Percentiles rank a stretch among this genome's conserved stretches.
These are phyloP conservation scores for Beverwykella pulmonaria DNA, from an alignment of 495 filamentous ascomycete species.

Conservation along the genomic window DNA sequence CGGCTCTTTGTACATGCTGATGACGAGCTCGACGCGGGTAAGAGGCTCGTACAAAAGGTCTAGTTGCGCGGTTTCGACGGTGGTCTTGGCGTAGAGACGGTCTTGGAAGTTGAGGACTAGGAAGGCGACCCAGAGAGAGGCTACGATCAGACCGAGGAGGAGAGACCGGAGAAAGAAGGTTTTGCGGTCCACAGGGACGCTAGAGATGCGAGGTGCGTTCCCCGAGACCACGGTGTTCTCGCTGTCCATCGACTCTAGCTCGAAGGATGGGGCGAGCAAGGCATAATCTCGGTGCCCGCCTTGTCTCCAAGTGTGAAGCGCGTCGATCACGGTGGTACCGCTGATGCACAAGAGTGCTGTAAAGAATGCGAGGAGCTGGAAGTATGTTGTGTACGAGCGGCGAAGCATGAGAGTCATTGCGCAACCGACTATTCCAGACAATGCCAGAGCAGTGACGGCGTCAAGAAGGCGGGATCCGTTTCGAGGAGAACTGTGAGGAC, in stretches of 20 bases:
- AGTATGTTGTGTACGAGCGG: constrained; percentile 12
- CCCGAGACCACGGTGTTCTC: constrained; percentile 4
- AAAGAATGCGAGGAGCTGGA: constrained; percentile 13
- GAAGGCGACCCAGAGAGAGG: constrained; percentile 18
- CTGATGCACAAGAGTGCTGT: neutral
- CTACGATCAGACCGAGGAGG: neutral
- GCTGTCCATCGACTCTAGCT: neutral
- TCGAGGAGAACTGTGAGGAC: neutral
- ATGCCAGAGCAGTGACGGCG: neutral
- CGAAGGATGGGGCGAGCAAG: neutral
- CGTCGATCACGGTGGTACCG: neutral
- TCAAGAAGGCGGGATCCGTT: neutral
- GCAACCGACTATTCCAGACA: constrained; percentile 5
- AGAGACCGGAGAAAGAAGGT: neutral
- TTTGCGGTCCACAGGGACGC: neutral
- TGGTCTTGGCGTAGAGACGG: neutral
- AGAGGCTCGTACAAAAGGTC: constrained; percentile 12
- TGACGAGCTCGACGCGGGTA: constrained; percentile 45
- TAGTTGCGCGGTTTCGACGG: neutral
- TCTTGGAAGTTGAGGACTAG: constrained; percentile 16
- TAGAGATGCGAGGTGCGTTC: neutral
- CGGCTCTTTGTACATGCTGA: constrained; percentile 48
- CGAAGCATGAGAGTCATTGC: constrained; percentile 3
- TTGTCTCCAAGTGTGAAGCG: neutral
- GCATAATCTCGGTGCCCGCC: neutral